Evolutionary conservation across 768 basidiomycete species (phyloP).

Genomic region (Fistulinella prunicolor): DNA sequence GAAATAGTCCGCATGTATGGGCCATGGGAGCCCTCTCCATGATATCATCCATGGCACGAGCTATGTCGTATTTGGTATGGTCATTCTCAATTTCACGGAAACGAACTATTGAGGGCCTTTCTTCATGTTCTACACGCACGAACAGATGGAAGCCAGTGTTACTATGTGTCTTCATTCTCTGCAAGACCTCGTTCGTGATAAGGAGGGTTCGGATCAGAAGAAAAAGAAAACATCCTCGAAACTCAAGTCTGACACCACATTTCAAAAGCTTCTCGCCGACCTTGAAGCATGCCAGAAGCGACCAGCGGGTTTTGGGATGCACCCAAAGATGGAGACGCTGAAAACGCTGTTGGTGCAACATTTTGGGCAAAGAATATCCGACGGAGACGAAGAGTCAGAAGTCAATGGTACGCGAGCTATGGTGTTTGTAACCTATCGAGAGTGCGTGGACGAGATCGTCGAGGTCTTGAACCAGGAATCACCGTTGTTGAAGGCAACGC

Average conservation of each 20-base stretch:
- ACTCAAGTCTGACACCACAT: conserved; percentile 52
- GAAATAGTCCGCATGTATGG: conserved; percentile 40
- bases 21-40: conserved; percentile 49
- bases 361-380: conserved; percentile 48
- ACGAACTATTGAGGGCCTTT: not conserved
- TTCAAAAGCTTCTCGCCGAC: conserved; percentile 64
- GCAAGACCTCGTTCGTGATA: conserved; percentile 45
- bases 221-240: conserved; percentile 42
- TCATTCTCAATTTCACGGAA: not conserved
- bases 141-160: conserved; percentile 78
- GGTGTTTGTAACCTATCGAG: conserved; percentile 91
- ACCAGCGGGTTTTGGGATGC: conserved; percentile 51
- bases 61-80: conserved; percentile 84
- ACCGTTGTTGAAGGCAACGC: conserved; percentile 76
- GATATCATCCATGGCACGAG: conserved; percentile 64
- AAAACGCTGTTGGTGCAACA: conserved; percentile 73
- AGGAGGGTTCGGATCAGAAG: conserved; percentile 27
- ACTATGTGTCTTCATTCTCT: conserved; percentile 73
- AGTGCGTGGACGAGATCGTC: conserved; percentile 90
- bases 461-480: conserved; percentile 69
- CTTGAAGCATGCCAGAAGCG: conserved; percentile 54
- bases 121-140: not conserved
- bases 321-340: conserved; percentile 92
- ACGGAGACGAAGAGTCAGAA: conserved; percentile 36
- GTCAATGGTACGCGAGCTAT: conserved; percentile 66